A percentile compares a stretch with the other conserved stretches of the same genome.
Conservation (phyloP, 257 asterid genomes). For the Verbena officinalis region DNA sequence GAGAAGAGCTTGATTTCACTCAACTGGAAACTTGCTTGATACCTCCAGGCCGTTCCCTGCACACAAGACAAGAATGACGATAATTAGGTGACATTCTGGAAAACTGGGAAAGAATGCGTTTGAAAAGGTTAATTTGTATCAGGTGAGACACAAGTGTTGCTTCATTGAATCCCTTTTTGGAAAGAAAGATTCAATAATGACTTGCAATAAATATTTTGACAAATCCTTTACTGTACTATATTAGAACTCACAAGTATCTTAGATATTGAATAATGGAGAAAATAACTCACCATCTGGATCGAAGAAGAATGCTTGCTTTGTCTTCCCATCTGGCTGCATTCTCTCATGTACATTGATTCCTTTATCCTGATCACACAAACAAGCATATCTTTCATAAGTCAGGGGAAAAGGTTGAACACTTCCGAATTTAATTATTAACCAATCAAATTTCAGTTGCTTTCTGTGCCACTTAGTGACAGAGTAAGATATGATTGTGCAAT, state of each 20-base stretch:
- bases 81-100: neutral
- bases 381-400: neutral
- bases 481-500: neutral
- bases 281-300: slow-evolving; percentile 84
- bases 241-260: too few relatives aligned
- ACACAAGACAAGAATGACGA: slow-evolving; percentile 19
- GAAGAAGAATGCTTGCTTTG: slow-evolving; percentile 84
- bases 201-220: too few relatives aligned
- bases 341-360: slow-evolving; percentile 62
- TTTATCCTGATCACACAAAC: slow-evolving; percentile 52
- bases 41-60: slow-evolving; percentile 94
- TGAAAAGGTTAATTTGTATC: neutral
- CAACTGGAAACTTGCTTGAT: slow-evolving; percentile 47
- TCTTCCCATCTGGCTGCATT: slow-evolving; percentile 69
- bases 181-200: neutral
- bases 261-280: too few relatives aligned
- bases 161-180: neutral
- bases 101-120: neutral
- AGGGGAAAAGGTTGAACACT: neutral
- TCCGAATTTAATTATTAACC: neutral
- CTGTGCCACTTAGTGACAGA: neutral
- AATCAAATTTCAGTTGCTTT: neutral
- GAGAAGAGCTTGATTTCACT: slow-evolving; percentile 18
- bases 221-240: too few relatives aligned
- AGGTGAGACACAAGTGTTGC: neutral